These are phyloP conservation scores for Cercophora sp. DNA, from an alignment of 495 filamentous ascomycete genomes.

Conservation along the genomic window DNA sequence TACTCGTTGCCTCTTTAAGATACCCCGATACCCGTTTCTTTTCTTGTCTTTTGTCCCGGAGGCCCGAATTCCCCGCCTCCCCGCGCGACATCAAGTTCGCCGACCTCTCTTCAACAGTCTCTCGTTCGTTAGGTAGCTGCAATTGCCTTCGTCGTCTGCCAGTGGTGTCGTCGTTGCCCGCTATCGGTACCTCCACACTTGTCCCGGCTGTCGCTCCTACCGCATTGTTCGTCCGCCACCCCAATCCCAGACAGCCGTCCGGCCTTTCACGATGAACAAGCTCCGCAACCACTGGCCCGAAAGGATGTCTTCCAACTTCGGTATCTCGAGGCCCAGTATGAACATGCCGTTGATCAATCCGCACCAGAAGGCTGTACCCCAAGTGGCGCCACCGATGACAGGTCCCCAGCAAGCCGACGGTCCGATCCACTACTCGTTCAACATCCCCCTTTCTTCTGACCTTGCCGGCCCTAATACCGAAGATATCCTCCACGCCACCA, in stretches of 20 bases:
- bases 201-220: too few species aligned
- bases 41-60: conserved; percentile 23
- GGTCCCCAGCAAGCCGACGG: conserved; percentile 62
- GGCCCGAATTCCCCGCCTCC: conserved; percentile 21
- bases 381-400: conserved; percentile 61
- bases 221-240: conserved; percentile 21
- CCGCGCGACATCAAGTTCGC: conserved; percentile 1
- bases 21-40: conserved; percentile 35
- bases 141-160: conserved; percentile 17
- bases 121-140: conserved; percentile 27
- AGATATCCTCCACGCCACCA: conserved; percentile 85
- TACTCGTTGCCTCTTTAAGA: conserved; percentile 22
- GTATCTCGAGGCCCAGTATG: conserved; percentile 69
- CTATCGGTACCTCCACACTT: too few species aligned
- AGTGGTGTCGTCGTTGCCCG: conserved; percentile 7
- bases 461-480: conserved; percentile 85
- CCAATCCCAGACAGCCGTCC: conserved; percentile 19
- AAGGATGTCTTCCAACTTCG: conserved; percentile 78
- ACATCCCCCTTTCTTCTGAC: conserved; percentile 89
- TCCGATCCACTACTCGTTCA: conserved; percentile 76
- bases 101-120: conserved; percentile 23
- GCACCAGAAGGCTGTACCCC: conserved; percentile 61
- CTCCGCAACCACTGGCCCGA: conserved; percentile 92
- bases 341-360: conserved; percentile 65
- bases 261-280: conserved; percentile 72